Evolutionary conservation across 1,284 basidiomycete species (phyloP).

Genomic region (Trichosporon faecale): DNA sequence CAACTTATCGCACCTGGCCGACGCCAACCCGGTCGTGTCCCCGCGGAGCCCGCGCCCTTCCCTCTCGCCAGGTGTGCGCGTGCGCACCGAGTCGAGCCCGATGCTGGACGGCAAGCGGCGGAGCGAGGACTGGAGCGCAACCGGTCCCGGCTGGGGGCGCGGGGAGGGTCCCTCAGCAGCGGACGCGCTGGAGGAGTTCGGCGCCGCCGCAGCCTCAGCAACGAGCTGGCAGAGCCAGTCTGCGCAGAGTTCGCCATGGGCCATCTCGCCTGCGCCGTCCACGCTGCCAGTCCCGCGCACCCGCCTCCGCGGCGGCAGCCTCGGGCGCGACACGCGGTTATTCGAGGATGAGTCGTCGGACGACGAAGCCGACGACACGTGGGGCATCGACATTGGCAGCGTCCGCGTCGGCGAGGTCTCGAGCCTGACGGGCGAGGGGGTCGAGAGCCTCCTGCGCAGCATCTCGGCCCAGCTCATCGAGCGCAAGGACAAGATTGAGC

Average conservation of each 20-base stretch:
- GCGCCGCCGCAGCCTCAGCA: slow-evolving; percentile 19
- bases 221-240: neutral
- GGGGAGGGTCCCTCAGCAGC: slow-evolving; percentile 44
- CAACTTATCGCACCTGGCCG: slow-evolving; percentile 37
- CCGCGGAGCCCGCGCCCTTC: slow-evolving; percentile 11
- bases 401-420: slow-evolving; percentile 47
- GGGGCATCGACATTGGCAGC: slow-evolving; percentile 46
- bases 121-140: slow-evolving; percentile 42
- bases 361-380: slow-evolving; percentile 27
- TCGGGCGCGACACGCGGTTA: slow-evolving; percentile 42
- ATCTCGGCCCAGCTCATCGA: slow-evolving; percentile 45
- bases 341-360: slow-evolving; percentile 18
- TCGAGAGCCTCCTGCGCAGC: slow-evolving; percentile 47
- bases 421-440: slow-evolving; percentile 45
- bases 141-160: slow-evolving; percentile 36
- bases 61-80: neutral
- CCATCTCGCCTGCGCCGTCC: slow-evolving; percentile 20
- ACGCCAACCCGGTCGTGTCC: slow-evolving; percentile 28
- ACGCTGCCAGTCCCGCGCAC: slow-evolving; percentile 10
- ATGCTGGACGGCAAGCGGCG: slow-evolving; percentile 20
- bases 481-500: slow-evolving; percentile 48
- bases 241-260: slow-evolving; percentile 12
- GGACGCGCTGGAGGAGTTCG: slow-evolving; percentile 45
- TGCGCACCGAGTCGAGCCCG: neutral
- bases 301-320: slow-evolving; percentile 37